A percentile compares a stretch with the other conserved stretches of the same genome.
Conservation (phyloP, 177 flowering plant species). For the Telopea speciosissima region DNA sequence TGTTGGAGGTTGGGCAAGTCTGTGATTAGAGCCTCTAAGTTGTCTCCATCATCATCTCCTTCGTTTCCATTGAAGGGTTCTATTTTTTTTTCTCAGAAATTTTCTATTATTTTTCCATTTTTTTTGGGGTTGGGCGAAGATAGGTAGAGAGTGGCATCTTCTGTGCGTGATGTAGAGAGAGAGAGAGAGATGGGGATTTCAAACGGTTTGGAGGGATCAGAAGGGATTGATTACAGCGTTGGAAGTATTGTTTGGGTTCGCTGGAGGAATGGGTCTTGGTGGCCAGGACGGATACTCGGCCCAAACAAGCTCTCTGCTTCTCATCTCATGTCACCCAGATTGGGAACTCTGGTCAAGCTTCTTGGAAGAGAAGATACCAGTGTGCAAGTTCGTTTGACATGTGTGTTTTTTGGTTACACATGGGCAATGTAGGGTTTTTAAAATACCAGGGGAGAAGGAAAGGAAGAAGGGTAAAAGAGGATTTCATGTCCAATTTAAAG, state of each 20-base stretch:
- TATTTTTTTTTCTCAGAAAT: neutral
- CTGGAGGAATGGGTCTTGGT: constrained; percentile 98
- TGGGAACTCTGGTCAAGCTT: constrained; percentile 97
- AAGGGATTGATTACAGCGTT: constrained; percentile 38
- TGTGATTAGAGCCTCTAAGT: neutral
- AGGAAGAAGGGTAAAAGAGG: too few relatives aligned
- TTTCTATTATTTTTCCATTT: too few relatives aligned
- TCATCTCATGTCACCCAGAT: constrained; percentile 73
- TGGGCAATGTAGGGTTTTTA: too few relatives aligned
- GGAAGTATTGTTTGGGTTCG: constrained; percentile 96
- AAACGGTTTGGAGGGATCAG: constrained; percentile 22
- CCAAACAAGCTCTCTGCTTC: constrained; percentile 62
- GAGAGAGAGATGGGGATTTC: constrained; percentile 37
- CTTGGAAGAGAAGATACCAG: constrained; percentile 98
- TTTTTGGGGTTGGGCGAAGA: too few relatives aligned
- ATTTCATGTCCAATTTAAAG: too few relatives aligned
- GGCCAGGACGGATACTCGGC: constrained; percentile 96
- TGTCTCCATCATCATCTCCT: neutral
- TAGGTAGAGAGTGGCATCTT: too few relatives aligned
- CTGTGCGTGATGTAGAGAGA: too few relatives aligned
- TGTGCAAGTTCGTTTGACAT: constrained; percentile 49
- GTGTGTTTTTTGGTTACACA: too few relatives aligned
- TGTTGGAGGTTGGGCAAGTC: constrained; percentile 40
- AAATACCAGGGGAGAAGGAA: too few relatives aligned
- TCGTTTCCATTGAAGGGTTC: constrained; percentile 3